Conservation (phyloP, 2,329 filamentous ascomycete species). For the Hypoxylon sp. region DNA sequence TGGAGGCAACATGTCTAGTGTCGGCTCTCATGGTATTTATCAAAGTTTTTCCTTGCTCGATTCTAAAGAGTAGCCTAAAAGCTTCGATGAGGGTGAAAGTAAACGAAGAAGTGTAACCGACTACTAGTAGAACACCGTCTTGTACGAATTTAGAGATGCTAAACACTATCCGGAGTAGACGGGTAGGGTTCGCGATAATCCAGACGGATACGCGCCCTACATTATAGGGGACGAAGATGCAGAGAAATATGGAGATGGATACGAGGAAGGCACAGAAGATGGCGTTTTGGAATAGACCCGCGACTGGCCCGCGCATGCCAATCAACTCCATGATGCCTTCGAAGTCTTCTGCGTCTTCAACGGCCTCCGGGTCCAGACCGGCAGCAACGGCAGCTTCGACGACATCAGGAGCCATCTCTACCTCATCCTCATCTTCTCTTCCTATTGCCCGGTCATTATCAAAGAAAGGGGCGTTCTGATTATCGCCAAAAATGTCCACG, state of each 20-base stretch:
- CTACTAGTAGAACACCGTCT: conserved; percentile 77
- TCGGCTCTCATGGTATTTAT: conserved; percentile 47
- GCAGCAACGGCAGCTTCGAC: conserved; percentile 76
- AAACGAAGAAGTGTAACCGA: conserved; percentile 68
- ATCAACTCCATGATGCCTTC: conserved; percentile 97
- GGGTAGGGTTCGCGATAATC: conserved; percentile 82
- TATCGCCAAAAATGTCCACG: conserved; percentile 71
- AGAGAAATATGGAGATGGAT: conserved; percentile 85
- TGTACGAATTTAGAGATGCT: conserved; percentile 83
- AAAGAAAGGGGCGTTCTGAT: conserved; percentile 58
- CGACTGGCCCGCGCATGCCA: conserved; percentile 93
- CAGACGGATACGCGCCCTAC: conserved; percentile 88
- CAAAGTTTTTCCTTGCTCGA: conserved; percentile 49
- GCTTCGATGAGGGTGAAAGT: conserved; percentile 59
- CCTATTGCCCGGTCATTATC: conserved; percentile 54
- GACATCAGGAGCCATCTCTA: conserved; percentile 68
- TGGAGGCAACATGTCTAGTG: conserved; percentile 44
- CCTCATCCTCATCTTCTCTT: conserved; percentile 56
- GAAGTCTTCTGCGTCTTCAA: conserved; percentile 92
- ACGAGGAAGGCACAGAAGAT: conserved; percentile 95
- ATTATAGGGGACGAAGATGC: conserved; percentile 93
- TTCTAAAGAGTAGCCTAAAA: conserved; percentile 56
- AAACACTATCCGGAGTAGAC: conserved; percentile 81
- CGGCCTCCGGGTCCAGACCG: conserved; percentile 80
- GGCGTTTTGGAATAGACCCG: conserved; percentile 92